A percentile compares a stretch with the other conserved stretches of the same genome.
These are phyloP conservation scores for Ramalina intermedia DNA, from an alignment of 495 filamentous ascomycete species.

Conservation along the genomic window DNA sequence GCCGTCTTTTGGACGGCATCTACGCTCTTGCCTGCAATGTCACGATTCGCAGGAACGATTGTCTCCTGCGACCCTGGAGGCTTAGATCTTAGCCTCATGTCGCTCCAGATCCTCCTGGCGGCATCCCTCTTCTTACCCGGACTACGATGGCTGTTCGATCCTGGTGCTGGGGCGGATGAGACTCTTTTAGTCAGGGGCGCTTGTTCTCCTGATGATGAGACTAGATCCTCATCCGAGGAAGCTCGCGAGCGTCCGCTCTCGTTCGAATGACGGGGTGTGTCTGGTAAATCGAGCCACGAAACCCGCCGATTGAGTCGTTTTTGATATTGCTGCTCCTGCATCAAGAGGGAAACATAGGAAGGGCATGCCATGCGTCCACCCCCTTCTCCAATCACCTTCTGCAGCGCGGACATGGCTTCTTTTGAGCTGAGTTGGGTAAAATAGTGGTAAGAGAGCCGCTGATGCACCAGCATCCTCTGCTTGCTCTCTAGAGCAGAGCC, in stretches of 20 bases:
- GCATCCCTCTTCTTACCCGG: background rate
- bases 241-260: too few species aligned
- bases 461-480: constrained; percentile 8
- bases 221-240: background rate
- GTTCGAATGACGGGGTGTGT: too few species aligned
- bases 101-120: background rate
- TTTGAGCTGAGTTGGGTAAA: constrained; percentile 9
- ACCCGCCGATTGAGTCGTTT: constrained; percentile 4
- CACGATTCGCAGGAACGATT: background rate
- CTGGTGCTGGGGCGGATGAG: too few species aligned
- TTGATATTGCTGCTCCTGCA: constrained; percentile 14
- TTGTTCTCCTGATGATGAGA: background rate
- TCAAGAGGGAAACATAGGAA: constrained; percentile 10
- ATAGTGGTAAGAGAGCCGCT: constrained; percentile 11
- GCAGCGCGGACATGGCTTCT: constrained; percentile 8
- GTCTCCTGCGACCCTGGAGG: background rate
- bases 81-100: background rate
- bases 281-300: constrained; percentile 1
- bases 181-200: background rate
- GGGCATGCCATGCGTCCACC: constrained; percentile 7
- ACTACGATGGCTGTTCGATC: too few species aligned
- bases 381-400: constrained; percentile 11
- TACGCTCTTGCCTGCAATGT: background rate
- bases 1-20: background rate
- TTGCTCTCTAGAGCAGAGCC: background rate